Evolutionary conservation across 176 grass and related monocot species (phyloP).

Genomic region (Lolium perenne): DNA sequence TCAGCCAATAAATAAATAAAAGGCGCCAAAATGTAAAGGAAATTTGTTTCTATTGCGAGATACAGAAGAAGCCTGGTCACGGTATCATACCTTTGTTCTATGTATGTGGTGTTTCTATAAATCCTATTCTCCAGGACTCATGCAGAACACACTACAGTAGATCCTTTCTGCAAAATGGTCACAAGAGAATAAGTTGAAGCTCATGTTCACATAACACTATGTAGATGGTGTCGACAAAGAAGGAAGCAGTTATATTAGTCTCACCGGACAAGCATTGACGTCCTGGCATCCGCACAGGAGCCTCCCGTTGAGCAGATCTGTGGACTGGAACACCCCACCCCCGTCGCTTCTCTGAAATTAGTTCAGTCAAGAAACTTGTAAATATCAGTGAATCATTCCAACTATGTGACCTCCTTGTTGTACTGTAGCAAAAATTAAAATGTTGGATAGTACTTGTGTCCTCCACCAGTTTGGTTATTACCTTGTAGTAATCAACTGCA

Average conservation of each 20-base stretch:
- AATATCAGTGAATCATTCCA: background rate
- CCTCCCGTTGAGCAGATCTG: conserved; percentile 72
- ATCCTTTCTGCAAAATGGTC: conserved; percentile 45
- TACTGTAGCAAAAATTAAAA: background rate
- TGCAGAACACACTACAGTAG: conserved; percentile 39
- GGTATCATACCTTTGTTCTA: conserved; percentile 14
- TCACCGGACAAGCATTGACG: conserved; percentile 60
- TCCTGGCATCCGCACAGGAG: conserved; percentile 74
- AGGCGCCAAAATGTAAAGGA: background rate
- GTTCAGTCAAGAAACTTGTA: background rate
- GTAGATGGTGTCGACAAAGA: background rate
- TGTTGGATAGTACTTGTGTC: background rate
- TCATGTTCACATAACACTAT: background rate
- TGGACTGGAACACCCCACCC: conserved; percentile 59
- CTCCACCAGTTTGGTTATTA: background rate
- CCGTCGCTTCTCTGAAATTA: conserved; percentile 68
- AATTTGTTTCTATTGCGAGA: background rate
- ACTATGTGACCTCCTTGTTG: background rate
- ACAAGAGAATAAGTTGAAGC: background rate
- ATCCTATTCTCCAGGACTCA: conserved; percentile 21
- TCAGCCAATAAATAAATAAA: background rate
- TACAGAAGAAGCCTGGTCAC: background rate
- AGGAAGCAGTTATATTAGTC: background rate
- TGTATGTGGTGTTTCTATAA: conserved; percentile 4
- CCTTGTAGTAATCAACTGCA: conserved; percentile 81